Conservation (phyloP, 208 protist genomes). For the Wallacemonas sp. region DNA sequence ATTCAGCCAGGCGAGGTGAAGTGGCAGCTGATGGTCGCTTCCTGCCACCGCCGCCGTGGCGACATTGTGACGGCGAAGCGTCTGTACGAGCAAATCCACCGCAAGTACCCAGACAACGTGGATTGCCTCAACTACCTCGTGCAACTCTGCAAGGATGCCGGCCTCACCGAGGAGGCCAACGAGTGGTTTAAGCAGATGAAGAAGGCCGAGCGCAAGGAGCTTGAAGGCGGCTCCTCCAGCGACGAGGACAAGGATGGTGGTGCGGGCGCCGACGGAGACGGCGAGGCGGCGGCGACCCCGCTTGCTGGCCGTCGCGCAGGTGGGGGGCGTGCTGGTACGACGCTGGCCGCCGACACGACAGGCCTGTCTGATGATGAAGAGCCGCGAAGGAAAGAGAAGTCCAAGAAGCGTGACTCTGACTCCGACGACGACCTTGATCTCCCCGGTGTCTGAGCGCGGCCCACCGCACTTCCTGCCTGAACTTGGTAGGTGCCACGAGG, state of each 20-base stretch:
- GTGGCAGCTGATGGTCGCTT: slow-evolving; percentile 96
- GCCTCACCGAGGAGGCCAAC: slow-evolving; percentile 88
- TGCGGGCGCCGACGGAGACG: slow-evolving; percentile 13
- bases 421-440: slow-evolving; percentile 79
- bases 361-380: slow-evolving; percentile 43
- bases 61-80: slow-evolving; percentile 91
- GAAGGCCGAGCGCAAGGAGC: slow-evolving; percentile 69
- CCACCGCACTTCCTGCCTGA: too few relatives aligned
- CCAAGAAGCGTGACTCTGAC: slow-evolving; percentile 26
- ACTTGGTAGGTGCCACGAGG: too few relatives aligned
- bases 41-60: slow-evolving; percentile 93
- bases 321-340: slow-evolving; percentile 14
- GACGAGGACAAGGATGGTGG: slow-evolving; percentile 25
- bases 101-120: slow-evolving; percentile 92
- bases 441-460: slow-evolving; percentile 54
- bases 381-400: slow-evolving; percentile 23
- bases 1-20: slow-evolving; percentile 96
- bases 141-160: slow-evolving; percentile 92
- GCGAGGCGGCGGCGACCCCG: slow-evolving; percentile 14
- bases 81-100: slow-evolving; percentile 92
- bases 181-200: slow-evolving; percentile 89
- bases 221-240: slow-evolving; percentile 34
- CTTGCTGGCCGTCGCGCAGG: slow-evolving; percentile 9
- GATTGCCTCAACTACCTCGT: slow-evolving; percentile 95
- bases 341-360: slow-evolving; percentile 24